Conservation (phyloP, 2,329 filamentous ascomycete species). For the Phialophora chinensis region DNA sequence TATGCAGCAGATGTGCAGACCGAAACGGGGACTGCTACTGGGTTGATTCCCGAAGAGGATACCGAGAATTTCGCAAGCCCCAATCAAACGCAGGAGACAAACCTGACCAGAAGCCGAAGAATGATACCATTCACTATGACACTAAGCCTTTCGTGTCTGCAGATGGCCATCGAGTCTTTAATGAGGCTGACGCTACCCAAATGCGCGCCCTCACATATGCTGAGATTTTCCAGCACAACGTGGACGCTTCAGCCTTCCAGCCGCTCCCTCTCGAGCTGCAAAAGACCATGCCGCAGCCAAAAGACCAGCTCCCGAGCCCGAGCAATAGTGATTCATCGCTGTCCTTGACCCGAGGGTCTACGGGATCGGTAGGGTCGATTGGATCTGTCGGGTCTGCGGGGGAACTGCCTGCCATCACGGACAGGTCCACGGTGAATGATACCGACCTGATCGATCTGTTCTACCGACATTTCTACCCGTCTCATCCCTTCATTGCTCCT, state of each 20-base stretch:
- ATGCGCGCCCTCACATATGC: conserved; percentile 29
- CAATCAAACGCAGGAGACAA: conserved; percentile 23
- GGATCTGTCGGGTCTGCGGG: neutral
- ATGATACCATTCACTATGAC: conserved; percentile 25
- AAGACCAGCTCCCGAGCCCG: conserved; percentile 19
- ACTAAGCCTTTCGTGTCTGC: conserved; percentile 24
- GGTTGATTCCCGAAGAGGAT: conserved; percentile 37
- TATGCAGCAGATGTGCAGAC: conserved; percentile 69
- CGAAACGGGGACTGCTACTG: conserved; percentile 65
- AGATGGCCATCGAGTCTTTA: conserved; percentile 15
- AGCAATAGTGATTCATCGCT: conserved; percentile 34
- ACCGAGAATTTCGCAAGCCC: conserved; percentile 37
- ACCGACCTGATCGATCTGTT: conserved; percentile 59
- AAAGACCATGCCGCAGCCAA: conserved; percentile 1
- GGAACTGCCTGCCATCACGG: conserved; percentile 10
- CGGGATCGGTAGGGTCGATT: neutral
- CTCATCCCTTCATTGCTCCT: conserved; percentile 64
- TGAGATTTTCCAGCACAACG: conserved; percentile 35
- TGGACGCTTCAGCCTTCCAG: conserved; percentile 36
- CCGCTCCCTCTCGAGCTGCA: conserved; percentile 36
- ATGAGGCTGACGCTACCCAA: conserved; percentile 36
- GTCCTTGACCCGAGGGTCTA: conserved; percentile 23
- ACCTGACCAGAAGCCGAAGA: conserved; percentile 15
- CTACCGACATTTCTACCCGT: conserved; percentile 61
- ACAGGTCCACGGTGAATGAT: conserved; percentile 15